These are phyloP conservation scores for Penicillium crystallinum DNA, from an alignment of 495 filamentous ascomycete species.

Conservation along the genomic window DNA sequence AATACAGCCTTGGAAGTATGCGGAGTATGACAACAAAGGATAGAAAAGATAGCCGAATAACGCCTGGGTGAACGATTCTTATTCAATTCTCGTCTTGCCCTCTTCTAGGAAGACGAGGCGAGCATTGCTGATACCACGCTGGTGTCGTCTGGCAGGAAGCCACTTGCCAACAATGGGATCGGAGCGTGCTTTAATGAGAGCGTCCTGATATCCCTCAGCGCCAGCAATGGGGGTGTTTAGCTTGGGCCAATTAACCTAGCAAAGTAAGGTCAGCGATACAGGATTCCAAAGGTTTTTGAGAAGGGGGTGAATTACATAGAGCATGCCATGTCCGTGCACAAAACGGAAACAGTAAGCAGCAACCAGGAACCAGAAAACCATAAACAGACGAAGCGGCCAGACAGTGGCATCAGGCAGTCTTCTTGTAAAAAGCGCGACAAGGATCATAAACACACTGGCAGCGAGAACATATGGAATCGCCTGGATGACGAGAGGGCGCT, in stretches of 20 bases:
- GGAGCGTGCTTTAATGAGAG: constrained; percentile 66
- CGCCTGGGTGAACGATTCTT: constrained; percentile 6
- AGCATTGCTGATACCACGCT: constrained; percentile 71
- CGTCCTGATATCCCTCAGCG: constrained; percentile 83
- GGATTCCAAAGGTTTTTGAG: neutral
- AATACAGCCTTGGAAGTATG: constrained; percentile 21
- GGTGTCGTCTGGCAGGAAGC: constrained; percentile 58
- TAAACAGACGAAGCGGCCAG: constrained; percentile 74
- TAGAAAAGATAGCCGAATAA: neutral
- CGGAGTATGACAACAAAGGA: constrained; percentile 9
- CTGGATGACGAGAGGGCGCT: constrained; percentile 81
- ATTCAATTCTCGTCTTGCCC: constrained; percentile 95
- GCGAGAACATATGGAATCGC: constrained; percentile 83
- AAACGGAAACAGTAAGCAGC: constrained; percentile 67
- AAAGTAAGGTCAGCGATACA: neutral
- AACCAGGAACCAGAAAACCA: constrained; percentile 66
- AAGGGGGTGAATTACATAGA: constrained; percentile 66
- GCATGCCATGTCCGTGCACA: constrained; percentile 74
- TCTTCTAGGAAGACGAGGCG: constrained; percentile 81
- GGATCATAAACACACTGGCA: constrained; percentile 78
- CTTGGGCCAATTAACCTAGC: constrained; percentile 93
- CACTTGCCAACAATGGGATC: constrained; percentile 71
- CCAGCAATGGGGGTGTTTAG: constrained; percentile 81
- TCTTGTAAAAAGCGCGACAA: constrained; percentile 71
- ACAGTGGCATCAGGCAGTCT: constrained; percentile 60